A percentile compares a stretch with the other conserved stretches of the same genome.
Evolutionary conservation across 768 basidiomycete genomes (phyloP).

Genomic region (Agaricus sinodeliciosus): DNA sequence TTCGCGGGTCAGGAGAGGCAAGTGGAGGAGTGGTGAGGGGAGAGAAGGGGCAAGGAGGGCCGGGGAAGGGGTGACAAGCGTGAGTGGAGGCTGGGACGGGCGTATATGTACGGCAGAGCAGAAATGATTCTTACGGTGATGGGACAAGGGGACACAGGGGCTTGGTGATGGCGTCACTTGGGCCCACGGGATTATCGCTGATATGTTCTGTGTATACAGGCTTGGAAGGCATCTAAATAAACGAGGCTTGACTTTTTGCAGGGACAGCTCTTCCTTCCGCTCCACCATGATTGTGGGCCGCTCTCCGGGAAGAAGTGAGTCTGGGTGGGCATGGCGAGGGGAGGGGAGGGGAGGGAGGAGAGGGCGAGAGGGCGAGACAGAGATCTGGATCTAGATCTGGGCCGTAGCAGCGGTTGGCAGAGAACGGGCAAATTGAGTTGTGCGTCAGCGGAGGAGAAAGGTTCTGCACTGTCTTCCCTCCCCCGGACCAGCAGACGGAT

Average conservation of each 20-base stretch:
- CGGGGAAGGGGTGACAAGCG: conserved; percentile 6
- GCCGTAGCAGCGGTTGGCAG: conserved; percentile 12
- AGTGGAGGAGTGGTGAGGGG: background rate
- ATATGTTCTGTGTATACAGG: conserved; percentile 9
- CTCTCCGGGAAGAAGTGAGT: background rate
- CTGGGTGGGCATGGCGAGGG: background rate
- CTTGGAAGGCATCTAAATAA: conserved; percentile 9
- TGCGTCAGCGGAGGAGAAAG: conserved; percentile 9
- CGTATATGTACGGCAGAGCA: conserved; percentile 10
- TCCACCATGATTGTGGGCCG: background rate
- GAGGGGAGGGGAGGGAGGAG: background rate
- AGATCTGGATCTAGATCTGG: conserved; percentile 12
- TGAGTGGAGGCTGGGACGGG: conserved; percentile 7
- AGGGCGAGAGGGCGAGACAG: background rate
- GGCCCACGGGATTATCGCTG: conserved; percentile 12
- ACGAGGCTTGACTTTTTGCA: background rate
- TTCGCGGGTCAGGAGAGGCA: no score
- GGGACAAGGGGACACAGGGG: conserved; percentile 10
- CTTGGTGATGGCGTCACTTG: conserved; percentile 10
- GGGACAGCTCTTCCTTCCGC: background rate
- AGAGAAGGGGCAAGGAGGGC: background rate
- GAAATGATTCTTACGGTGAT: conserved; percentile 11
- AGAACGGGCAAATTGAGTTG: conserved; percentile 9
- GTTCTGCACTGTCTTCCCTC: background rate
- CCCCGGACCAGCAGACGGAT: background rate